Conservation (phyloP, 441 rosid species). For the Breynia disticha region DNA sequence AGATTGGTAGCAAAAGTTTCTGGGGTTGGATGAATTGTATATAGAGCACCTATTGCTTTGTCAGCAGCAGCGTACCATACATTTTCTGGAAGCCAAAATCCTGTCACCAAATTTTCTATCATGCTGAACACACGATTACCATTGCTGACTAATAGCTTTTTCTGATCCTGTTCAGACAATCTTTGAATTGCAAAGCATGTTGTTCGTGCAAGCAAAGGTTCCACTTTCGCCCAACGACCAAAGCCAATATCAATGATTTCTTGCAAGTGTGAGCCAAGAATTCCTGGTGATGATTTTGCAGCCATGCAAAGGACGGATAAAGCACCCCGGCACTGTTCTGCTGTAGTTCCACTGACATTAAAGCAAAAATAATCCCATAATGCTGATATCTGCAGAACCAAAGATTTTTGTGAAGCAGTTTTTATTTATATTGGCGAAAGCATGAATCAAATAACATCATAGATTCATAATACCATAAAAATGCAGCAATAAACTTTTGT, state of each 20-base stretch:
- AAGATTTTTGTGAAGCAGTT: background rate
- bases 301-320: slow-evolving; percentile 95
- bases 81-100: slow-evolving; percentile 84
- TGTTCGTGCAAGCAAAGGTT: slow-evolving; percentile 87
- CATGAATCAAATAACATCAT: slow-evolving; percentile 1
- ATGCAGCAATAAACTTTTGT: no score
- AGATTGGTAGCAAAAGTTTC: slow-evolving; percentile 68
- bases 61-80: slow-evolving; percentile 92
- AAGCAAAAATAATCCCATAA: slow-evolving; percentile 98
- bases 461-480: no score
- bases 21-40: slow-evolving; percentile 80
- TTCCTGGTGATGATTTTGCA: slow-evolving; percentile 68
- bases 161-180: slow-evolving; percentile 73
- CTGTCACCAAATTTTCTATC: slow-evolving; percentile 72
- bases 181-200: slow-evolving; percentile 92
- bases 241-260: slow-evolving; percentile 97
- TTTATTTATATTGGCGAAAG: background rate
- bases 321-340: slow-evolving; percentile 91
- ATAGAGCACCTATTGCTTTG: slow-evolving; percentile 80
- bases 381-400: slow-evolving; percentile 61
- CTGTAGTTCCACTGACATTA: slow-evolving; percentile 80
- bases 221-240: slow-evolving; percentile 99
- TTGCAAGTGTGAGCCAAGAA: slow-evolving; percentile 86
- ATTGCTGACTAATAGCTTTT: slow-evolving; percentile 57
- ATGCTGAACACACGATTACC: slow-evolving; percentile 71